These are phyloP conservation scores for Primulina huaijiensis DNA, from an alignment of 257 asterid species.

Conservation along the genomic window DNA sequence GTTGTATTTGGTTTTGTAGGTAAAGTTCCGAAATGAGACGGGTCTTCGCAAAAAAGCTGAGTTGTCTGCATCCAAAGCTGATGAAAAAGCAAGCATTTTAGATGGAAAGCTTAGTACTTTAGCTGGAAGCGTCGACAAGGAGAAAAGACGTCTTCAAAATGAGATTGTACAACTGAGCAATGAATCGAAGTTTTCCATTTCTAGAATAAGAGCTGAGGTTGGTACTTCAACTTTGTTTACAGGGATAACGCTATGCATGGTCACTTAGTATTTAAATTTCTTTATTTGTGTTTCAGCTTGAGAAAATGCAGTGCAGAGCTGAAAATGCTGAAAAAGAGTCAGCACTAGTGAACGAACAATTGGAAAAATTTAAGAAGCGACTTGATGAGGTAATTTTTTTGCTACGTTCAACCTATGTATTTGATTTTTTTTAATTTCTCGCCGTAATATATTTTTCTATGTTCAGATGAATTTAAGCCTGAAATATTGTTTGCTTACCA, in stretches of 20 bases:
- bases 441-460: too few species aligned
- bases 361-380: constrained; percentile 57
- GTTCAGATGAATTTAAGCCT: not conserved
- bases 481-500: not conserved
- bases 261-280: constrained; percentile 24
- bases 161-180: constrained; percentile 77
- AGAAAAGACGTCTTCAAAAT: constrained; percentile 62
- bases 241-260: constrained; percentile 16
- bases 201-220: constrained; percentile 76
- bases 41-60: constrained; percentile 74
- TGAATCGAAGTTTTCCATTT: constrained; percentile 75
- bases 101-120: constrained; percentile 63
- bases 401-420: constrained; percentile 3
- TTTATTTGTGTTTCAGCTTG: constrained; percentile 51
- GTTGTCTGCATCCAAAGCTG: constrained; percentile 69
- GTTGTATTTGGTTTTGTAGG: constrained; percentile 40
- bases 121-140: constrained; percentile 68
- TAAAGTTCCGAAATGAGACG: constrained; percentile 69
- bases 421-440: constrained; percentile 2
- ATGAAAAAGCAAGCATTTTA: constrained; percentile 62
- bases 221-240: constrained; percentile 31
- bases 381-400: constrained; percentile 56
- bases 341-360: constrained; percentile 53
- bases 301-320: constrained; percentile 83
- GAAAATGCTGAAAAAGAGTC: constrained; percentile 82